These are phyloP conservation scores for Candida yuanshanica DNA, from an alignment of 805 yeast species.

Conservation along the genomic window DNA sequence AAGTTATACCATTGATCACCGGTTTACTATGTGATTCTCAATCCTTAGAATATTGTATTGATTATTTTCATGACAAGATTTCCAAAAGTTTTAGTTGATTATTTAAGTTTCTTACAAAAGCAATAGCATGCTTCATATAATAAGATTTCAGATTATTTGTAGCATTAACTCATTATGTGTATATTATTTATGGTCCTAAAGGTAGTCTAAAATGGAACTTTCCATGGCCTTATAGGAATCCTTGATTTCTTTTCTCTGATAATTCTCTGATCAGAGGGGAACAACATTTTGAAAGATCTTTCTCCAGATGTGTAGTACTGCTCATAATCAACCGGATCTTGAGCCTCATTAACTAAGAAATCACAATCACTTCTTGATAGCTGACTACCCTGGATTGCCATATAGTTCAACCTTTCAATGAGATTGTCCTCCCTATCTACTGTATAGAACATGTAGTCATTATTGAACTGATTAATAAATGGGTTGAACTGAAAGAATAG, in stretches of 20 bases:
- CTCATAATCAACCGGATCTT: neutral
- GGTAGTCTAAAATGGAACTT: neutral
- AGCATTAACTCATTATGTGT: too few species aligned
- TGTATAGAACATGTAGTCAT: neutral
- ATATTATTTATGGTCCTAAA: neutral
- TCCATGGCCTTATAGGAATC: neutral
- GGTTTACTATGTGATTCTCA: slow-evolving; percentile 12
- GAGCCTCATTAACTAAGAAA: too few species aligned
- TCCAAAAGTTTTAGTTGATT: neutral
- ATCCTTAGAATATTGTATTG: slow-evolving; percentile 11
- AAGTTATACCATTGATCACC: slow-evolving; percentile 10
- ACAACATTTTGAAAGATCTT: neutral
- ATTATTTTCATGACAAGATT: slow-evolving; percentile 12
- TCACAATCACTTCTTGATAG: neutral
- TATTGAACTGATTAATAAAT: neutral
- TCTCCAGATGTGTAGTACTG: slow-evolving; percentile 1
- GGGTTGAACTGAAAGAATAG: slow-evolving; percentile 26
- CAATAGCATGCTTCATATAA: too few species aligned
- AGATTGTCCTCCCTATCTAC: neutral
- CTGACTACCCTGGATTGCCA: neutral
- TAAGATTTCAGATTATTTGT: too few species aligned
- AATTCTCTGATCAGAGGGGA: neutral
- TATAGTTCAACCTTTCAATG: neutral
- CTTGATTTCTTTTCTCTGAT: neutral
- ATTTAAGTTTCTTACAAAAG: too few species aligned